A percentile compares a stretch with the other conserved stretches of the same genome.
phyloP scores from a whole-genome alignment of 768 basidiomycete species.

The Porphyrellus cyaneotinctus region DNA sequence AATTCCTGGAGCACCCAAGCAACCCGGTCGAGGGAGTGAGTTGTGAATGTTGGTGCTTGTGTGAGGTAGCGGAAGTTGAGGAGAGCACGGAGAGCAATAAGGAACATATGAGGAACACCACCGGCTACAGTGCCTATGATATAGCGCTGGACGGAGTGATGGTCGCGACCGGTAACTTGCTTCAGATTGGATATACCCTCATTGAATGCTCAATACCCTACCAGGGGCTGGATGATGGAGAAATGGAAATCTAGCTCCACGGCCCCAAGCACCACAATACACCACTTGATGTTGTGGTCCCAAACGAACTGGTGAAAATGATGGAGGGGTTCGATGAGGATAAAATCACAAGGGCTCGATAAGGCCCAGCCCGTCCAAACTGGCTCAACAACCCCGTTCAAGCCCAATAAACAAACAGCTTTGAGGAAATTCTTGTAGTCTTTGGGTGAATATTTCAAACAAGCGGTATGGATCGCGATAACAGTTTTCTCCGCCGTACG shows the following conservation, averaged over 20 bases:
- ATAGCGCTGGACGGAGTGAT: neutral
- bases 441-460: neutral
- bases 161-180: neutral
- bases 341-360: neutral
- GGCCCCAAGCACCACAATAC: neutral
- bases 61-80: neutral
- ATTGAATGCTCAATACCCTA: neutral
- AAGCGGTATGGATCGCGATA: neutral
- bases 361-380: neutral
- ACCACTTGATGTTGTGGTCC: slow-evolving; percentile 1
- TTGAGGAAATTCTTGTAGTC: neutral
- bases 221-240: neutral
- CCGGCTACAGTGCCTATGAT: neutral
- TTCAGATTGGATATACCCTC: neutral
- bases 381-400: neutral
- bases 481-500: neutral
- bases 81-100: neutral
- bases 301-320: slow-evolving; percentile 1
- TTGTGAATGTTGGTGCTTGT: neutral
- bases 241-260: neutral
- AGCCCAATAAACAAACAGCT: neutral
- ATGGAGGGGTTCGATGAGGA: neutral
- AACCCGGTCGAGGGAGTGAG: neutral
- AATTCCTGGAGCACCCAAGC: neutral
- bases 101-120: neutral